A percentile compares a stretch with the other conserved stretches of the same genome.
These are phyloP conservation scores for Suillus luteus DNA, from an alignment of 768 basidiomycete genomes.

Conservation along the genomic window DNA sequence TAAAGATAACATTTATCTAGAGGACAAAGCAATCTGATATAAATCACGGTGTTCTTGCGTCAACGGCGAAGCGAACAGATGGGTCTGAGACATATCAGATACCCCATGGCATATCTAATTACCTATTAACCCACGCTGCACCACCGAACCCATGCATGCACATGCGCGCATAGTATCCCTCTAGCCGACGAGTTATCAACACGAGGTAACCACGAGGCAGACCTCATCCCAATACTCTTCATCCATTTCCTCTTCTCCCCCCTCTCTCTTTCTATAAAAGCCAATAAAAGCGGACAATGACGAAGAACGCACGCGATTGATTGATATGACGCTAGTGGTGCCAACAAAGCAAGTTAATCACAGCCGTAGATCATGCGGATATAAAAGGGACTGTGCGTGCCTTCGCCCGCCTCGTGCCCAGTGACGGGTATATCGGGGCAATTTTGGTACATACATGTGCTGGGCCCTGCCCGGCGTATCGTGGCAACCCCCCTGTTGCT, in stretches of 20 bases:
- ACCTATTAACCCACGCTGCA: constrained; percentile 4
- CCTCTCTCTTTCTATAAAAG: background rate
- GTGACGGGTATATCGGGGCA: background rate
- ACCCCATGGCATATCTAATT: background rate
- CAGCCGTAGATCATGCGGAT: background rate
- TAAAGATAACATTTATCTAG: background rate
- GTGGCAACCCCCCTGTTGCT: constrained; percentile 1
- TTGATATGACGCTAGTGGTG: constrained; percentile 1
- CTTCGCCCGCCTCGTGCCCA: constrained; percentile 5
- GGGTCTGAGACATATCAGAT: background rate
- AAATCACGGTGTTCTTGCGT: background rate
- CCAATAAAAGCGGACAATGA: background rate
- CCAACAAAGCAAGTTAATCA: constrained; percentile 4
- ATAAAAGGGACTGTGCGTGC: background rate
- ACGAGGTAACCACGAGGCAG: constrained; percentile 5
- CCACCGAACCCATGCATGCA: no score
- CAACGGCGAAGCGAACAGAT: background rate
- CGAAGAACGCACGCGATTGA: background rate
- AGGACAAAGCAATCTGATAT: background rate
- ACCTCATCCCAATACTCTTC: background rate
- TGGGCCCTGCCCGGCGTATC: background rate
- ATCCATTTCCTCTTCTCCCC: background rate
- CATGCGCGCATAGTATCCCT: no score
- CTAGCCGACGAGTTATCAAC: constrained; percentile 1
- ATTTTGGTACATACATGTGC: background rate